Percentiles rank a stretch among this genome's conserved stretches.
Conservation (phyloP, 331 rosid genomes). For the Telfairia occidentalis region DNA sequence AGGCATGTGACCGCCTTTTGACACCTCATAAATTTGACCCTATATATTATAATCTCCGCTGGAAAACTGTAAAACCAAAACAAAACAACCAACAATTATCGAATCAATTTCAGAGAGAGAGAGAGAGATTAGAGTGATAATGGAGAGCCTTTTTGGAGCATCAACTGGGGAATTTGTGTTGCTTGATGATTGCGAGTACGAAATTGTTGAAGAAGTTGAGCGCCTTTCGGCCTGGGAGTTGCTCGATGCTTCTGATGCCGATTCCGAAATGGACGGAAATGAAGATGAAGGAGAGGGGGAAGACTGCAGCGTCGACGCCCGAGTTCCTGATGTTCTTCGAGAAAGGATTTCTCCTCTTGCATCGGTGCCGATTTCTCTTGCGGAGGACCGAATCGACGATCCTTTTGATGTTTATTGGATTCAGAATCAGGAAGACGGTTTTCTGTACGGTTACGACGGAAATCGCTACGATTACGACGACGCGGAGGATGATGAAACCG, state of each 20-base stretch:
- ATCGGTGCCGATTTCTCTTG: background rate
- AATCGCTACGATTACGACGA: background rate
- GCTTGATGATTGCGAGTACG: slow-evolving; percentile 2
- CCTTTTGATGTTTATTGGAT: background rate
- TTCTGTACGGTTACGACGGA: background rate
- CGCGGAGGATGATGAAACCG: background rate
- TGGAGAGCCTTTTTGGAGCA: background rate
- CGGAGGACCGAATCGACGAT: background rate
- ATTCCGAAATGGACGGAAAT: background rate
- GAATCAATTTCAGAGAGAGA: background rate
- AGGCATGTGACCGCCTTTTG: background rate
- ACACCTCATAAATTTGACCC: slow-evolving; percentile 2
- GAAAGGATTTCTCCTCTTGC: background rate
- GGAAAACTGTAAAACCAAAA: background rate
- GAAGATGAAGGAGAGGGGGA: background rate
- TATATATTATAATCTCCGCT: background rate
- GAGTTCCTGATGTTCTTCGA: background rate
- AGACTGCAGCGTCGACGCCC: background rate
- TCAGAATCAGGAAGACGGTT: background rate
- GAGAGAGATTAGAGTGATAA: background rate
- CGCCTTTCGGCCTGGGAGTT: slow-evolving; percentile 17
- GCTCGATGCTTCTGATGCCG: slow-evolving; percentile 10
- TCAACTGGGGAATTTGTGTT: background rate
- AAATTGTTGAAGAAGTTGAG: background rate
- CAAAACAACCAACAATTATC: background rate